These are phyloP conservation scores for Passiflora organensis DNA, from an alignment of 345 rosid species.

Conservation along the genomic window DNA sequence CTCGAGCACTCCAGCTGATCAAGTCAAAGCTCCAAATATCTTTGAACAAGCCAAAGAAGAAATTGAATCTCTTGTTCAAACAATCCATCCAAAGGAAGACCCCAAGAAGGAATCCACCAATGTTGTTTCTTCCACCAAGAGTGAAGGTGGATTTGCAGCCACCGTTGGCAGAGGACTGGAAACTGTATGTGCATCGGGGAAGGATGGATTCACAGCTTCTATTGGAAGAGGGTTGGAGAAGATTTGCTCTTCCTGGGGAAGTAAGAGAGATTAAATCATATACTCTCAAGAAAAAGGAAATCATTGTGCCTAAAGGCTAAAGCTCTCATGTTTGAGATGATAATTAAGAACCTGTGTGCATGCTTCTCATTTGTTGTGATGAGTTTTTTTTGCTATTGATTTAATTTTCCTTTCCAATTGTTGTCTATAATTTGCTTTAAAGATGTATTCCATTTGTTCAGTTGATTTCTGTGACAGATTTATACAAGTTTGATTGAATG, in stretches of 20 bases:
- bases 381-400: no score
- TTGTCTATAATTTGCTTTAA: no score
- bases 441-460: no score
- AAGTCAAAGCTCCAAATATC: conserved; percentile 53
- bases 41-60: conserved; percentile 55
- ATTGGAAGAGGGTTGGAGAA: conserved; percentile 44
- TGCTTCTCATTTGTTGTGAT: no score
- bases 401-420: no score
- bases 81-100: conserved; percentile 45
- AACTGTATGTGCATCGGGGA: conserved; percentile 33
- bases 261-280: conserved; percentile 22
- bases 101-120: conserved; percentile 26
- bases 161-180: conserved; percentile 42
- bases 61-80: conserved; percentile 42
- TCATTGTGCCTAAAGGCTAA: no score
- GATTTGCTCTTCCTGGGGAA: conserved; percentile 36
- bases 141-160: conserved; percentile 38
- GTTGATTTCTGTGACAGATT: no score
- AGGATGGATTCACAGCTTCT: conserved; percentile 37
- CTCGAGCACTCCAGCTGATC: conserved; percentile 33
- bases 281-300: no score
- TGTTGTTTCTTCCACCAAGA: conserved; percentile 21
- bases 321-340: no score
- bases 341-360: background rate
- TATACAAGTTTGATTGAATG: no score